These are phyloP conservation scores for Mariannaea sp. DNA, from an alignment of 2,329 filamentous ascomycete genomes.

Conservation along the genomic window DNA sequence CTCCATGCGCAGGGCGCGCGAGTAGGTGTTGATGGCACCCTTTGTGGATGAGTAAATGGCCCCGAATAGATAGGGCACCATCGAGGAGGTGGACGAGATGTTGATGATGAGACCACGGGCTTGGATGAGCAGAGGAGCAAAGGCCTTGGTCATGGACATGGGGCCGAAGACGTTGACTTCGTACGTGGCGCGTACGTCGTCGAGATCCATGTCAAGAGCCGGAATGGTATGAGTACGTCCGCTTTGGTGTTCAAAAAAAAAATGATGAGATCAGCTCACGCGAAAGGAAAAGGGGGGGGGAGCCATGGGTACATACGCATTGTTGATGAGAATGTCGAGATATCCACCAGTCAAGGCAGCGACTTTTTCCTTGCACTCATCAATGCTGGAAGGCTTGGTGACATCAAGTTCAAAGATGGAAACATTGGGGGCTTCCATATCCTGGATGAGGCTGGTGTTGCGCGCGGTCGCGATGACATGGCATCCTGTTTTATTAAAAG, in stretches of 20 bases:
- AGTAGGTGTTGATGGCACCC: slow-evolving; percentile 58
- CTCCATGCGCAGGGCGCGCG: slow-evolving; percentile 58
- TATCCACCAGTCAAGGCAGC: slow-evolving; percentile 54
- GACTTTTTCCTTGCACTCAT: slow-evolving; percentile 52
- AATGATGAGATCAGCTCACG: neutral
- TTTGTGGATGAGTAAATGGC: slow-evolving; percentile 61
- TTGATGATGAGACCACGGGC: slow-evolving; percentile 59
- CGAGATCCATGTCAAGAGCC: slow-evolving; percentile 56
- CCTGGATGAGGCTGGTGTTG: slow-evolving; percentile 52
- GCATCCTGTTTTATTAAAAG: slow-evolving; percentile 35
- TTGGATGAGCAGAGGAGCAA: slow-evolving; percentile 54
- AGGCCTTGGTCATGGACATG: slow-evolving; percentile 60
- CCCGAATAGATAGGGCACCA: slow-evolving; percentile 58
- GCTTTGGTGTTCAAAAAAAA: slow-evolving; percentile 36
- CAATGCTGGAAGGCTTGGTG: slow-evolving; percentile 56
- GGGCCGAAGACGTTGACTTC: slow-evolving; percentile 63
- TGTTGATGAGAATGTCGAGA: slow-evolving; percentile 64
- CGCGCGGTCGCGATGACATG: slow-evolving; percentile 64
- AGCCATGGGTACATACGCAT: slow-evolving; percentile 57
- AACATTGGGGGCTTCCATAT: slow-evolving; percentile 53
- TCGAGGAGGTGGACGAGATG: slow-evolving; percentile 56
- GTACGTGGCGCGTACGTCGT: slow-evolving; percentile 58
- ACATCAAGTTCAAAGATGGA: slow-evolving; percentile 59
- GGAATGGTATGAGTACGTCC: slow-evolving; percentile 58
- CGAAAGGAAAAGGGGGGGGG: neutral